A percentile compares a stretch with the other conserved stretches of the same genome.
Conservation (phyloP, 495 filamentous ascomycete species). For the Penicillium daleae region DNA sequence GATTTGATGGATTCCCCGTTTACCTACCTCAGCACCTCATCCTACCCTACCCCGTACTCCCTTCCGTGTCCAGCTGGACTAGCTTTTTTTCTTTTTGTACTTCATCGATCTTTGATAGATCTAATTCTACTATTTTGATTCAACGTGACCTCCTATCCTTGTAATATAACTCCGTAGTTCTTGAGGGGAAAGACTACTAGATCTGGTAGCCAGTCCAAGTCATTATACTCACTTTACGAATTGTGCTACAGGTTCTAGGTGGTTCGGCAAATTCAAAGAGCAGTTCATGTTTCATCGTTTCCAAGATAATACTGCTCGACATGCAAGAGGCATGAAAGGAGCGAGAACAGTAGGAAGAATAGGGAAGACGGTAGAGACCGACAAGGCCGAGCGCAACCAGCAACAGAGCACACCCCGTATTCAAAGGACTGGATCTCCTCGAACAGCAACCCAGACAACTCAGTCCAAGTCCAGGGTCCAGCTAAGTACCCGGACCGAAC, state of each 20-base stretch:
- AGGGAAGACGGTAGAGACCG: slow-evolving; percentile 34
- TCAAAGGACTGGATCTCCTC: slow-evolving; percentile 23
- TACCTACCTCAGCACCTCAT: neutral
- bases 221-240: neutral
- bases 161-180: no score
- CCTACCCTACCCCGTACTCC: no score
- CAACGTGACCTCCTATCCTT: neutral
- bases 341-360: slow-evolving; percentile 14
- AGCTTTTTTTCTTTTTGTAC: slow-evolving; percentile 6
- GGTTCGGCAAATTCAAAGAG: neutral
- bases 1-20: slow-evolving; percentile 8
- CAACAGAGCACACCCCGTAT: slow-evolving; percentile 19
- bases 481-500: slow-evolving; percentile 9
- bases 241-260: neutral
- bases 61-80: slow-evolving; percentile 8
- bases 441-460: slow-evolving; percentile 9
- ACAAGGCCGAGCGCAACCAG: slow-evolving; percentile 13
- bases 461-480: neutral
- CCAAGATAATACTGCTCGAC: slow-evolving; percentile 8
- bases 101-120: slow-evolving; percentile 27
- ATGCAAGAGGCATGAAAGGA: slow-evolving; percentile 10
- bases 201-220: no score
- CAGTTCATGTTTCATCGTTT: slow-evolving; percentile 18
- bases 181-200: neutral
- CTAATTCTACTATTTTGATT: slow-evolving; percentile 14